These are phyloP conservation scores for Anisogramma anomala DNA, from an alignment of 2,329 filamentous ascomycete genomes.

Conservation along the genomic window DNA sequence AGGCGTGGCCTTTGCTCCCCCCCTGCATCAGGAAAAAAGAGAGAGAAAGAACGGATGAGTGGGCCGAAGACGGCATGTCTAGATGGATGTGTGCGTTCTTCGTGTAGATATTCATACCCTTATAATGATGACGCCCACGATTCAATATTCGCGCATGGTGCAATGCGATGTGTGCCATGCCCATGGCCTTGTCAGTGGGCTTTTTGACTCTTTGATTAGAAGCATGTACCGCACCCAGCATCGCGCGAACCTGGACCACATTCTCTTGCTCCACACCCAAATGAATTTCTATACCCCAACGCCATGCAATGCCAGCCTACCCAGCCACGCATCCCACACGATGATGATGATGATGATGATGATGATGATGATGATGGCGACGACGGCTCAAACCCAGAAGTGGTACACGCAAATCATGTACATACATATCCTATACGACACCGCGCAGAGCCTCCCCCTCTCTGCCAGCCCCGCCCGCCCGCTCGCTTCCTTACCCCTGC, in stretches of 20 bases:
- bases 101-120: conserved; percentile 1
- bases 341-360: too few relatives aligned
- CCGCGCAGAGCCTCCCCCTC: too few relatives aligned
- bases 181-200: too few relatives aligned
- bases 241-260: neutral
- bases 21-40: neutral
- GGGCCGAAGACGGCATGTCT: neutral
- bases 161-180: too few relatives aligned
- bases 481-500: neutral
- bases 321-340: neutral
- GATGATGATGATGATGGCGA: too few relatives aligned
- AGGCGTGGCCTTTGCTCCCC: neutral
- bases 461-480: too few relatives aligned
- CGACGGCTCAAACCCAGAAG: neutral
- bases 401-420: too few relatives aligned
- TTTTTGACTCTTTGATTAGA: too few relatives aligned
- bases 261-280: neutral
- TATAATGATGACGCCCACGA: neutral
- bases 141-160: neutral
- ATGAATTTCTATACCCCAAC: neutral
- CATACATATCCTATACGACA: neutral
- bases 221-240: conserved; percentile 1
- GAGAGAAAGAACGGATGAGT: neutral
- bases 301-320: conserved; percentile 10
- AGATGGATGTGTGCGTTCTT: neutral